Conservation (phyloP, 2,329 filamentous ascomycete species). For the Ophiostoma ulmi region DNA sequence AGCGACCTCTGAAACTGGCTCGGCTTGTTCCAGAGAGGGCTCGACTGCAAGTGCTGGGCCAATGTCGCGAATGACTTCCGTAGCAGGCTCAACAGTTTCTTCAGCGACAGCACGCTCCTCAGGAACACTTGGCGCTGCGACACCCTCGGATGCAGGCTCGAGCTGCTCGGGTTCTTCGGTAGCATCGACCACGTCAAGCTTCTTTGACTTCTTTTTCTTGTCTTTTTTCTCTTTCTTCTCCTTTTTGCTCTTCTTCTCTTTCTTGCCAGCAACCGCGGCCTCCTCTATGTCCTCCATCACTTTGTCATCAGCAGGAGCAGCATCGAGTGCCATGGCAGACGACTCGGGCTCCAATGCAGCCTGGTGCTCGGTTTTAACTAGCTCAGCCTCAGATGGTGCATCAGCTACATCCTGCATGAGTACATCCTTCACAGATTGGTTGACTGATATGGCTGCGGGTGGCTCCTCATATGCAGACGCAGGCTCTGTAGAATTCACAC, state of each 20-base stretch:
- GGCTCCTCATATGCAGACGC: background rate
- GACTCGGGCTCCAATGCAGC: background rate
- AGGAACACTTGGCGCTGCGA: background rate
- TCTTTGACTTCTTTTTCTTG: constrained; percentile 7
- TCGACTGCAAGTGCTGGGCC: background rate
- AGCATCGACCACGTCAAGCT: background rate
- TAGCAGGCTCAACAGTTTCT: background rate
- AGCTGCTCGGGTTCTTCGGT: background rate
- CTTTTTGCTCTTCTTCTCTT: constrained; percentile 15
- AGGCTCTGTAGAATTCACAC: background rate
- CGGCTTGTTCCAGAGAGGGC: background rate
- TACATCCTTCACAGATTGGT: background rate
- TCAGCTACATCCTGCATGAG: background rate
- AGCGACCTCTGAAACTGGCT: background rate
- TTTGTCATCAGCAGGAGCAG: background rate
- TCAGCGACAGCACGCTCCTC: background rate
- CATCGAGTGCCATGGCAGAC: background rate
- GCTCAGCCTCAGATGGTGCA: background rate
- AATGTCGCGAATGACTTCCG: background rate
- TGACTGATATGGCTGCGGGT: background rate
- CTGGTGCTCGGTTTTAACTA: background rate
- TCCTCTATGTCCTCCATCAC: background rate
- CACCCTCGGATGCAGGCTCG: background rate
- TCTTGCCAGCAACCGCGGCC: background rate
- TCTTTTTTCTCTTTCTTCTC: constrained; percentile 17